These are phyloP conservation scores for Hibiscus syriacus DNA, from an alignment of 345 rosid species.

Conservation along the genomic window DNA sequence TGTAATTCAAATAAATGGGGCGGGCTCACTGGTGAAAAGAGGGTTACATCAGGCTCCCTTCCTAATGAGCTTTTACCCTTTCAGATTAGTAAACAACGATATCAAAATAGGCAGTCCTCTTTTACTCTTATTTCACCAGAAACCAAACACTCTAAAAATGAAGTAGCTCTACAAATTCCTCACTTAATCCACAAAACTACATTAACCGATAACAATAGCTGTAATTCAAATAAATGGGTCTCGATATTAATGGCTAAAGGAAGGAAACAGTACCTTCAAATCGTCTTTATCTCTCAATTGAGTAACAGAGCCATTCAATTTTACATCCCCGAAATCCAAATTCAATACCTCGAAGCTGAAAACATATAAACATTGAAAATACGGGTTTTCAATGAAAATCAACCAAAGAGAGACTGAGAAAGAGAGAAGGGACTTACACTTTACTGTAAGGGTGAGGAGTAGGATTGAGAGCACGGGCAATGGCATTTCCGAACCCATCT, in stretches of 20 bases:
- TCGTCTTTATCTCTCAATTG: slow-evolving; percentile 50
- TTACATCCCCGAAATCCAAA: slow-evolving; percentile 36
- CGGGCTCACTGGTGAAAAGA: background rate
- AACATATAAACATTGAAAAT: background rate
- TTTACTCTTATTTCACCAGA: background rate
- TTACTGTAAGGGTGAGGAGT: slow-evolving; percentile 34
- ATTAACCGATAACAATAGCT: background rate
- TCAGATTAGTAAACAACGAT: background rate
- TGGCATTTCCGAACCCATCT: slow-evolving; percentile 42
- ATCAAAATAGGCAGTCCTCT: background rate
- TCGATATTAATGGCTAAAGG: background rate
- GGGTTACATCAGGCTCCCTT: background rate
- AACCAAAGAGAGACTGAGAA: background rate
- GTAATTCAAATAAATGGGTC: background rate
- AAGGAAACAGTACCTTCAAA: slow-evolving; percentile 38
- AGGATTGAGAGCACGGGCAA: slow-evolving; percentile 41
- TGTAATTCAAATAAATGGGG: background rate
- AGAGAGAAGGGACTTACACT: slow-evolving; percentile 29
- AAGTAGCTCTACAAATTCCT: background rate
- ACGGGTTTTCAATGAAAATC: background rate
- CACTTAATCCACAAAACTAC: background rate
- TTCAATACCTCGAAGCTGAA: slow-evolving; percentile 54
- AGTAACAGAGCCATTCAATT: slow-evolving; percentile 35
- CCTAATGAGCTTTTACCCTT: background rate
- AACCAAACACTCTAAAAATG: background rate